phyloP scores from a whole-genome alignment of 768 basidiomycete species.

The Xerocomus spinulosus region DNA sequence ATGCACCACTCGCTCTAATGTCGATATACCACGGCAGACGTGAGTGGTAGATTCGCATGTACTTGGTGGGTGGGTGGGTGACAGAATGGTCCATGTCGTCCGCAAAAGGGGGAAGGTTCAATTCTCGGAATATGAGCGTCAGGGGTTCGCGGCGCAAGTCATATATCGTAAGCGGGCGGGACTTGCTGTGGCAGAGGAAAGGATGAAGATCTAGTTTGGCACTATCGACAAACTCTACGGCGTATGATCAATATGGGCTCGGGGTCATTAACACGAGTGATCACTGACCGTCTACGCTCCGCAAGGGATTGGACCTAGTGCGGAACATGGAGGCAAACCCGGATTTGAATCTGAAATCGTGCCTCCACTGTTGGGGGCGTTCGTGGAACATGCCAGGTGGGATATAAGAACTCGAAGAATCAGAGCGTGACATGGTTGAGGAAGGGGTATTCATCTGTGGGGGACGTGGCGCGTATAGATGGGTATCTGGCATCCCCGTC shows the following conservation, averaged over 20 bases:
- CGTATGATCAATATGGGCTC: background rate
- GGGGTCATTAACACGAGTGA: background rate
- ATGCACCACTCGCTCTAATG: slow-evolving; percentile 36
- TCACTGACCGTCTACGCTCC: slow-evolving; percentile 18
- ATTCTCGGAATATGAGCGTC: slow-evolving; percentile 41
- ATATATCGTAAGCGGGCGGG: slow-evolving; percentile 38
- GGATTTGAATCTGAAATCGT: slow-evolving; percentile 32
- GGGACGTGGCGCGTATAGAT: slow-evolving; percentile 10
- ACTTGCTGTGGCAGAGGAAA: slow-evolving; percentile 20
- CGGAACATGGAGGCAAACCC: slow-evolving; percentile 30
- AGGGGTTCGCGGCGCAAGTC: slow-evolving; percentile 46
- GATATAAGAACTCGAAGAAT: slow-evolving; percentile 8
- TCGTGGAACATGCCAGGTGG: slow-evolving; percentile 15
- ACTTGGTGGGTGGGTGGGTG: slow-evolving; percentile 44
- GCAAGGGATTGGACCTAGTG: slow-evolving; percentile 11
- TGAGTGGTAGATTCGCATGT: slow-evolving; percentile 54
- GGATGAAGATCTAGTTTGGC: slow-evolving; percentile 24
- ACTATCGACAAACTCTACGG: slow-evolving; percentile 24
- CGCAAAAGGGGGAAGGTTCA: slow-evolving; percentile 39
- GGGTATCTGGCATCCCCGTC: slow-evolving; percentile 17
- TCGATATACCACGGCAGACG: slow-evolving; percentile 68
- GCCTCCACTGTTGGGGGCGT: slow-evolving; percentile 27
- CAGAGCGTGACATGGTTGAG: slow-evolving; percentile 20
- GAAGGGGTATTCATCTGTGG: slow-evolving; percentile 24
- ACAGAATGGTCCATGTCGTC: slow-evolving; percentile 54